These are phyloP conservation scores for Chalara sp. DNA, from an alignment of 2,329 filamentous ascomycete genomes.

Conservation along the genomic window DNA sequence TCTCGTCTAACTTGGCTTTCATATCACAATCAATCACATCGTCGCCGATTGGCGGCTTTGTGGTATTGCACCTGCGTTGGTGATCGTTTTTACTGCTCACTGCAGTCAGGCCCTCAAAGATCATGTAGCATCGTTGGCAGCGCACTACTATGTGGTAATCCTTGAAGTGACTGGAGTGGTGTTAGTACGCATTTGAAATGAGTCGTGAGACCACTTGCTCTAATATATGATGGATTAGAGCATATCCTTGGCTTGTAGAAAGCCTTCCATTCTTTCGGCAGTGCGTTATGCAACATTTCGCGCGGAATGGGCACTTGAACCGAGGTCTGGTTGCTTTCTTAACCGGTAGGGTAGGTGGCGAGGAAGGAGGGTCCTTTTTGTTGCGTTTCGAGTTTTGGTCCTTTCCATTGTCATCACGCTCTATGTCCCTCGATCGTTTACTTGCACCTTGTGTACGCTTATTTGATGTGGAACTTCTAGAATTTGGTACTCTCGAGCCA, in stretches of 20 bases:
- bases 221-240: no score
- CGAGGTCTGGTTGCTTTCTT: no score
- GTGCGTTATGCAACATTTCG: no score
- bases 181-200: no score
- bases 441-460: not conserved
- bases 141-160: not conserved
- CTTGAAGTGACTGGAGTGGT: not conserved
- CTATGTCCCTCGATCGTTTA: not conserved
- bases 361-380: no score
- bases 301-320: no score
- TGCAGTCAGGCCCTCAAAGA: not conserved
- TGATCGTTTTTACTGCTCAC: not conserved
- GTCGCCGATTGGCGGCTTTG: not conserved
- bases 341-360: no score
- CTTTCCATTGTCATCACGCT: no score
- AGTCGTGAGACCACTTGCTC: no score
- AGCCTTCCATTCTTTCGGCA: no score
- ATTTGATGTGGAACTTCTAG: not conserved
- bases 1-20: not conserved
- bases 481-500: not conserved
- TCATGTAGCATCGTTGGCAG: not conserved
- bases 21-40: not conserved
- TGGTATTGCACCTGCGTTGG: not conserved
- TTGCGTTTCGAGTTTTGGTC: no score
- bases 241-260: no score